Evolutionary conservation across 768 basidiomycete species (phyloP).

Genomic region (Amanita polypyramis): DNA sequence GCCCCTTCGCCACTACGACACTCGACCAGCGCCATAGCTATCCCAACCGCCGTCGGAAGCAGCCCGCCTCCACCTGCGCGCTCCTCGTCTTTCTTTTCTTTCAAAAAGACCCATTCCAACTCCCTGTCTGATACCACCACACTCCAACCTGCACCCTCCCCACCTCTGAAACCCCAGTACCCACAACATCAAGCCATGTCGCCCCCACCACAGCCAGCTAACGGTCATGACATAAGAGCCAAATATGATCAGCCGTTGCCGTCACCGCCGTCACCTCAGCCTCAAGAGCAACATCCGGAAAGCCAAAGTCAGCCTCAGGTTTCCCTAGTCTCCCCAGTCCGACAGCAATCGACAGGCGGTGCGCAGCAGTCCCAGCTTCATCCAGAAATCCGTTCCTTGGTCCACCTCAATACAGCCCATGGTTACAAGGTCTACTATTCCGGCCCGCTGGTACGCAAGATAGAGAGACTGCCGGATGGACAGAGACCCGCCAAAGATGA

Average conservation of each 20-base stretch:
- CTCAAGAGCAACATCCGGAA: too few relatives aligned
- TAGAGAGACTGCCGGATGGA: slow-evolving; percentile 74
- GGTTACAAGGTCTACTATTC: slow-evolving; percentile 84
- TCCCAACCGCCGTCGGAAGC: background rate
- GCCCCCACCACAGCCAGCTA: slow-evolving; percentile 7
- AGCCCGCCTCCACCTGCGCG: slow-evolving; percentile 30
- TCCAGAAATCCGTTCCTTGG: slow-evolving; percentile 74
- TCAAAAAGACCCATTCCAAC: slow-evolving; percentile 30
- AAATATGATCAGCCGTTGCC: slow-evolving; percentile 6
- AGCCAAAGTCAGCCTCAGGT: background rate
- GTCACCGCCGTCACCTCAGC: background rate
- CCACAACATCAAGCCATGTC: slow-evolving; percentile 3
- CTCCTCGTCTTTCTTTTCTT: slow-evolving; percentile 58
- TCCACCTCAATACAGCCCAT: slow-evolving; percentile 64
- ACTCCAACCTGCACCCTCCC: slow-evolving; percentile 8
- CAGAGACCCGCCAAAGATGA: slow-evolving; percentile 61
- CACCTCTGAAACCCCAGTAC: slow-evolving; percentile 7
- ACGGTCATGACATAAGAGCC: slow-evolving; percentile 8
- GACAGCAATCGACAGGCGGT: slow-evolving; percentile 8
- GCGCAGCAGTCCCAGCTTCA: slow-evolving; percentile 36
- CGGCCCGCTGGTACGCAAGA: slow-evolving; percentile 65
- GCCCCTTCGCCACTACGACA: slow-evolving; percentile 18
- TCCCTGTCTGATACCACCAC: slow-evolving; percentile 15
- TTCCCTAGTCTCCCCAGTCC: background rate
- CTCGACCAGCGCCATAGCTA: slow-evolving; percentile 16